These are phyloP conservation scores for Rutstroemia sp. DNA, from an alignment of 2,329 filamentous ascomycete genomes.

Conservation along the genomic window DNA sequence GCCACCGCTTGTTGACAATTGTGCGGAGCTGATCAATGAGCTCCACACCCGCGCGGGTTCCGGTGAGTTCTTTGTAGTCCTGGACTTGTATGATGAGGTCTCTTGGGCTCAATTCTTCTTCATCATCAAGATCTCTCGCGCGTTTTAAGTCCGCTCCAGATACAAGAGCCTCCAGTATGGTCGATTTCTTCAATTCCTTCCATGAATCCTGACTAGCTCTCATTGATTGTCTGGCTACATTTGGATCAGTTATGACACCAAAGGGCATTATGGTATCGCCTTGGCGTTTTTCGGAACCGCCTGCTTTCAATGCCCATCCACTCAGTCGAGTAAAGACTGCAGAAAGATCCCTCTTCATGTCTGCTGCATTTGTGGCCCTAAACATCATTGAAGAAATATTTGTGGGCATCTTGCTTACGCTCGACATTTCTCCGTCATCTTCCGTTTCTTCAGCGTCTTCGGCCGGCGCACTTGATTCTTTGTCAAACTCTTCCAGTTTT, in stretches of 20 bases:
- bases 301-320: background rate
- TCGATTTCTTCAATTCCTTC: constrained; percentile 54
- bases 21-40: constrained; percentile 65
- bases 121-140: constrained; percentile 24
- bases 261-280: constrained; percentile 6
- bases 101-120: constrained; percentile 10
- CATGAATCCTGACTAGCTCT: constrained; percentile 38
- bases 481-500: constrained; percentile 41
- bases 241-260: constrained; percentile 1
- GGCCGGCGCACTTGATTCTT: constrained; percentile 36
- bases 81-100: constrained; percentile 62
- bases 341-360: constrained; percentile 1
- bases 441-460: constrained; percentile 37
- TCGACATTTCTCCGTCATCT: constrained; percentile 23
- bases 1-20: constrained; percentile 64
- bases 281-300: background rate
- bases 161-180: constrained; percentile 50
- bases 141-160: constrained; percentile 36
- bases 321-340: constrained; percentile 1
- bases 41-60: constrained; percentile 58
- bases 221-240: background rate
- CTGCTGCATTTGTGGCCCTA: background rate
- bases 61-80: constrained; percentile 72
- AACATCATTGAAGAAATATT: background rate
- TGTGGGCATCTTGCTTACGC: background rate